Base-by-base conservation (phyloP, 106 monocot species). In the Dendrobium huoshanense region DNA sequence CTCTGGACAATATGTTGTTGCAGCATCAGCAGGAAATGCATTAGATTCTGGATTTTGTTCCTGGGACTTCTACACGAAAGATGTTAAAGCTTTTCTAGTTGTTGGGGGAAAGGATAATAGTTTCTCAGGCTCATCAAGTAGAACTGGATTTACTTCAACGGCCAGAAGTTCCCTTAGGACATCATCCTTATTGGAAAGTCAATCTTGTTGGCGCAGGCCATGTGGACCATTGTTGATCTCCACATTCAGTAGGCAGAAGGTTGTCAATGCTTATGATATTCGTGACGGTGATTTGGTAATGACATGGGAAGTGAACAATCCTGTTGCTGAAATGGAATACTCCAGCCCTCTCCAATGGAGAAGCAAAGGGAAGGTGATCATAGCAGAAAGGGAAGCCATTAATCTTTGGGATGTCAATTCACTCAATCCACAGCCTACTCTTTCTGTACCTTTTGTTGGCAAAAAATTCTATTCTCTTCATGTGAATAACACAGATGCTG, bases 371-470 rank as follows among this genome's bases (percentile, higher is more conserved):
- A 99, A 99, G 74, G 83, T 93, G 20, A 64, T 99, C 59, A 81
- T 99, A 44, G 88, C 88, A 29, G 93, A 91, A 78, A 88, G 82
- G 55, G 95, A 99, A 65, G 87, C 84, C 8, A 86, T 99, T 58
- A 82, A 85, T 64, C 86, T 99, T 77, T 99, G 99, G 99, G 99
- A 99, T 89, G 95, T 99, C 19, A 99, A 95, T 82, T 95, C 95
- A 44, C 81, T 93, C 43, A 87, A 79, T 80, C 93, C 99, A 37
- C 91, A 92, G 75, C 88, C 99, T 5, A 45, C 93, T 74, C 67
- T 93, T n/a, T 86, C 93, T 78, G 81, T 95, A 80, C 29, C 91
- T 20, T 87, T 61, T 43, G 73, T 59, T 78, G 91, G 88, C 20
- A 93, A 91, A 82, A 89, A 76, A 77, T 78, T 99, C 56, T 80